Conservation (phyloP, 768 basidiomycete genomes). For the Suillus decipiens region DNA sequence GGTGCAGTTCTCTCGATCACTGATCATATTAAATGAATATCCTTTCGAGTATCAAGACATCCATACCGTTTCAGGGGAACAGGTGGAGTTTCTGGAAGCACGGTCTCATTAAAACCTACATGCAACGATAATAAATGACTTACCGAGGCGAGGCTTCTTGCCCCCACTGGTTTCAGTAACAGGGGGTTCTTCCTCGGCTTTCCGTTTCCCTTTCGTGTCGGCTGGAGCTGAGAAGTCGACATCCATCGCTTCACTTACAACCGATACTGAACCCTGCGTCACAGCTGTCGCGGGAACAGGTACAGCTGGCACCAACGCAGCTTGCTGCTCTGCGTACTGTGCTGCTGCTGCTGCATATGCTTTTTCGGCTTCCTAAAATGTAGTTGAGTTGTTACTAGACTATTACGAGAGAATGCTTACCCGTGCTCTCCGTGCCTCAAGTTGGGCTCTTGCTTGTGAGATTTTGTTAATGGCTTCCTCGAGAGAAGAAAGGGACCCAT, state of each 20-base stretch:
- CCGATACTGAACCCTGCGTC: conserved; percentile 6
- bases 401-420: conserved; percentile 37
- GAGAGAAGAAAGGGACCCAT: conserved; percentile 71
- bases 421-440: conserved; percentile 64
- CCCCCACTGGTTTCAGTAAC: conserved; percentile 42
- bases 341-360: conserved; percentile 52
- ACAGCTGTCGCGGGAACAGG: conserved; percentile 17
- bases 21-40: conserved; percentile 29
- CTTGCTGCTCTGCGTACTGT: conserved; percentile 47
- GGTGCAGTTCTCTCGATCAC: conserved; percentile 94
- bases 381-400: not conserved
- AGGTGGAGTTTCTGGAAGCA: conserved; percentile 43
- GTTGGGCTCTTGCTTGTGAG: conserved; percentile 61
- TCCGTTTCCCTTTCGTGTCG: conserved; percentile 58
- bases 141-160: conserved; percentile 69
- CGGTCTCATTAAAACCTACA: not conserved
- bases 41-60: not conserved
- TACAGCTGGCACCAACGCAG: conserved; percentile 35
- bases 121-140: conserved; percentile 20
- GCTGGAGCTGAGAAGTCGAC: conserved; percentile 36
- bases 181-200: conserved; percentile 52
- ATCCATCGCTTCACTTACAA: conserved; percentile 40
- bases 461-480: conserved; percentile 64
- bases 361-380: conserved; percentile 59
- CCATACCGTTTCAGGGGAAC: conserved; percentile 60